Percentiles rank a stretch among this genome's conserved stretches.
Evolutionary conservation across 225 moss, liverwort and hornwort genomes (phyloP).

Genomic region (Polytrichum formosum): DNA sequence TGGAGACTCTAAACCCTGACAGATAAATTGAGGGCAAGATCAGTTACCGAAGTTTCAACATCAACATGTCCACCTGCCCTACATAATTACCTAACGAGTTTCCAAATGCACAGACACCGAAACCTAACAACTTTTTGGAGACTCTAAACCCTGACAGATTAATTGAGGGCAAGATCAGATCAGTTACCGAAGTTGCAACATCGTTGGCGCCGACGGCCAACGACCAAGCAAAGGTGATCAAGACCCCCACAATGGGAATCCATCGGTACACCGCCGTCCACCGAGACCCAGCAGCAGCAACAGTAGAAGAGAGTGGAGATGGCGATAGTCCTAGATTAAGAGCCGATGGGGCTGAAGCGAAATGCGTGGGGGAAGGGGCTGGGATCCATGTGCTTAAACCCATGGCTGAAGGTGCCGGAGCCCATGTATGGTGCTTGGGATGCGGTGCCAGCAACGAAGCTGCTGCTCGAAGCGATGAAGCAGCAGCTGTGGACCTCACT

Average conservation of each 20-base stretch:
- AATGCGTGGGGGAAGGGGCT: too few relatives aligned
- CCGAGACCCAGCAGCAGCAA: not conserved
- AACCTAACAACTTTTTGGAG: too few relatives aligned
- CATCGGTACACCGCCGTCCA: slow-evolving; percentile 23
- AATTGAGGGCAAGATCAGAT: too few relatives aligned
- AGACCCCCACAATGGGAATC: slow-evolving; percentile 23
- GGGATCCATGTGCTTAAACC: too few relatives aligned
- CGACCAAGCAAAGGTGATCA: slow-evolving; percentile 22
- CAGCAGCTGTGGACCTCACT: not conserved
- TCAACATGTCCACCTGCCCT: not conserved
- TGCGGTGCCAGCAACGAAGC: not conserved
- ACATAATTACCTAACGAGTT: too few relatives aligned
- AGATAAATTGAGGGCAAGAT: too few relatives aligned
- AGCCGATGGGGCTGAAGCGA: too few relatives aligned
- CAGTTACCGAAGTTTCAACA: slow-evolving; percentile 18
- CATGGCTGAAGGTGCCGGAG: slow-evolving; percentile 6
- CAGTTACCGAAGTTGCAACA: slow-evolving; percentile 21
- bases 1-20: too few relatives aligned
- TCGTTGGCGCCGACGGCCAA: slow-evolving; percentile 27
- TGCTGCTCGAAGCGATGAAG: not conserved
- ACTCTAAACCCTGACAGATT: too few relatives aligned
- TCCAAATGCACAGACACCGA: too few relatives aligned
- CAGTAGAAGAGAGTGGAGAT: not conserved
- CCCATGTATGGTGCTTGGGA: not conserved
- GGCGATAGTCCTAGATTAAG: not conserved